Evolutionary conservation across 2,329 filamentous ascomycete genomes (phyloP).

Genomic region (Fusarium secorum): DNA sequence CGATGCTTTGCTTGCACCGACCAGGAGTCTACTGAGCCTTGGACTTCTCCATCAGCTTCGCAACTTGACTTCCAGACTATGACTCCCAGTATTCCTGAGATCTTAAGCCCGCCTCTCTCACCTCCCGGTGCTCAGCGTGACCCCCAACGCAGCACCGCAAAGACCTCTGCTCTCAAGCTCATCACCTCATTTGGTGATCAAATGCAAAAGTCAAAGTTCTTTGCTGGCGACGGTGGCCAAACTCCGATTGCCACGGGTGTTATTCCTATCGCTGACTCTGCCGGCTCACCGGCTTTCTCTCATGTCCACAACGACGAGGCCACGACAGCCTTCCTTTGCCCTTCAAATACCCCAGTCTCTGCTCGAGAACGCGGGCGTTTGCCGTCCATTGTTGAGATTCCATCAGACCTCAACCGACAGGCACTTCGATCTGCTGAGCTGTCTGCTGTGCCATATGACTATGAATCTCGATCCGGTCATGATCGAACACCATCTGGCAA

Average conservation of each 20-base stretch:
- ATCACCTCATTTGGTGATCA: conserved; percentile 86
- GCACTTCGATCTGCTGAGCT: conserved; percentile 40
- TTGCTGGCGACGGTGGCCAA: conserved; percentile 63
- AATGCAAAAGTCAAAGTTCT: conserved; percentile 69
- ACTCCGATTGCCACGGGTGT: conserved; percentile 85
- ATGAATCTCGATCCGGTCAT: conserved; percentile 43
- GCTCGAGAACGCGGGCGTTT: conserved; percentile 69
- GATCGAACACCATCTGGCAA: conserved; percentile 52
- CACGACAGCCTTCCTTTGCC: conserved; percentile 72
- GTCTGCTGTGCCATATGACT: conserved; percentile 36
- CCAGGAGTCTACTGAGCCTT: conserved; percentile 83
- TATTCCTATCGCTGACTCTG: conserved; percentile 86
- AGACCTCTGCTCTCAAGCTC: conserved; percentile 85
- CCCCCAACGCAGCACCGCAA: conserved; percentile 71
- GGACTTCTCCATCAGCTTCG: conserved; percentile 82
- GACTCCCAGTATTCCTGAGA: conserved; percentile 63
- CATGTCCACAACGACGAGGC: conserved; percentile 61
- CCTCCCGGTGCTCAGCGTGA: conserved; percentile 70
- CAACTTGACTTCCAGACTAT: conserved; percentile 65
- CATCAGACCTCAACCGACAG: conserved; percentile 46
- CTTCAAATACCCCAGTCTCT: conserved; percentile 73
- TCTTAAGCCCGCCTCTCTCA: conserved; percentile 76
- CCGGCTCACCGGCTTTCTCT: conserved; percentile 66
- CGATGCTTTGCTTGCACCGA: conserved; percentile 93
- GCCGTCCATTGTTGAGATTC: conserved; percentile 75